Evolutionary conservation across 495 filamentous ascomycete genomes (phyloP).

Genomic region (Rhypophila decipiens): DNA sequence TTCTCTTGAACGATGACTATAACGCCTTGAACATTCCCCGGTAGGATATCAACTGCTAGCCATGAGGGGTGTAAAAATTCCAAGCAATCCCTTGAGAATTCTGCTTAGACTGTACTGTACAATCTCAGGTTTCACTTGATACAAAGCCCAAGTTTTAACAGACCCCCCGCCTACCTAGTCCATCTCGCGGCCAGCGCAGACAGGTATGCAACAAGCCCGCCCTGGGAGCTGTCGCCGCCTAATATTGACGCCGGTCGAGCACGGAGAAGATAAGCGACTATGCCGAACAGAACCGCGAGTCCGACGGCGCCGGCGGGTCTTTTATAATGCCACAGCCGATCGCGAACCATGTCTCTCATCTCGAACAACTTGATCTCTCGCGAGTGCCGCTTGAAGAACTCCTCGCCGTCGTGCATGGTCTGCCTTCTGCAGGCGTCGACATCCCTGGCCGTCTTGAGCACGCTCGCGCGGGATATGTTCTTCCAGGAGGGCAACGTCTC

Average conservation of each 20-base stretch:
- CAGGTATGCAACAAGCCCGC: conserved; percentile 9
- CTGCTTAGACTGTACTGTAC: too few relatives aligned
- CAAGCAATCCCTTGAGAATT: too few relatives aligned
- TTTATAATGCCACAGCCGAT: conserved; percentile 53
- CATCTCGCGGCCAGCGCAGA: conserved; percentile 11
- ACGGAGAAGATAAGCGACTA: conserved; percentile 40
- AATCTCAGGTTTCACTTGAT: too few relatives aligned
- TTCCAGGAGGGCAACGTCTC: conserved; percentile 68
- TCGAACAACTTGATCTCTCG: conserved; percentile 60
- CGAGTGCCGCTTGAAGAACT: conserved; percentile 62
- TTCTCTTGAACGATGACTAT: too few relatives aligned
- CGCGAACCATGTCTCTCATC: conserved; percentile 44
- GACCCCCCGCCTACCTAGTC: conserved; percentile 9
- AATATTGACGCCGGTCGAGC: too few relatives aligned
- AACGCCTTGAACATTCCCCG: too few relatives aligned
- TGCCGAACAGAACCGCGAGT: conserved; percentile 56
- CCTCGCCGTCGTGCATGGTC: conserved; percentile 51
- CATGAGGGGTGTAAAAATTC: too few relatives aligned
- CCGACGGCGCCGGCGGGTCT: conserved; percentile 48
- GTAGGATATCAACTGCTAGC: too few relatives aligned
- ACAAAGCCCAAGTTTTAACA: too few relatives aligned
- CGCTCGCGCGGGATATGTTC: conserved; percentile 62
- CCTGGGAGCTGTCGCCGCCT: too few relatives aligned
- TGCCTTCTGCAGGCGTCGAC: conserved; percentile 17
- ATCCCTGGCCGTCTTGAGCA: conserved; percentile 72